Base-by-base conservation (phyloP, 257 asterid genomes). In the Cruciata laevipes region DNA sequence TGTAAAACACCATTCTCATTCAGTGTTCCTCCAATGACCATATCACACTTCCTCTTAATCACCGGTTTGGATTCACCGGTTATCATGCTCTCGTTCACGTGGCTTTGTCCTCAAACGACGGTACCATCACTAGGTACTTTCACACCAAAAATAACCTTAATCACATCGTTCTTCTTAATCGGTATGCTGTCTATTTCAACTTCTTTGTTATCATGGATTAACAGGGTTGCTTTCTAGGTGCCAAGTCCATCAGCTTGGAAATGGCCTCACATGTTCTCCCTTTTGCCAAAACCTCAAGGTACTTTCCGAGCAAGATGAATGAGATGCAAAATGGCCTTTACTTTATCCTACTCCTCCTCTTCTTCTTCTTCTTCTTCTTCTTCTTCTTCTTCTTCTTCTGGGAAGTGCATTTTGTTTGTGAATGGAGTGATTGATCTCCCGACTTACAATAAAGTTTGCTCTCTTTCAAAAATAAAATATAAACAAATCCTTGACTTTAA, bases 71-170 rank as follows among this genome's bases (percentile, higher is more conserved):
- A 84, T 73, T 88, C 96, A 40, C 96, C 90, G 4, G 85, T 80
- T 68, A 80, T 77, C 85, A 80, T 80, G 73, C 85, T 80, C 67
- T 80, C 85, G 38, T 77, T 80, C 33, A 80, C 73, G 20, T 77
- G 76, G 44, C 85, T 77, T 58, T 80, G 80, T 49, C 85, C 85
- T 93, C 87, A 75, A 1, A 86, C 40, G n/a, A 83, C 89, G 67
- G 81, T 68, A 11, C 93, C 93, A 79, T 88, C 96, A 62, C 93
- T 84, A 21, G 96, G 86, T 56, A 88, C 79, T 80, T 88, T 88
- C 51, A 78, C 89, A 25, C 96, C 96, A 7, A 93, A 90, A 55
- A 84, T 73, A 44, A 88, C 81, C 75, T 81, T 88, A 63, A 88
- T 40, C 42, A 78, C 73, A 53, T 88, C 96, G 32, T 81, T 81